These are phyloP conservation scores for Sporothrix protearum DNA, from an alignment of 2,329 filamentous ascomycete species.

Conservation along the genomic window DNA sequence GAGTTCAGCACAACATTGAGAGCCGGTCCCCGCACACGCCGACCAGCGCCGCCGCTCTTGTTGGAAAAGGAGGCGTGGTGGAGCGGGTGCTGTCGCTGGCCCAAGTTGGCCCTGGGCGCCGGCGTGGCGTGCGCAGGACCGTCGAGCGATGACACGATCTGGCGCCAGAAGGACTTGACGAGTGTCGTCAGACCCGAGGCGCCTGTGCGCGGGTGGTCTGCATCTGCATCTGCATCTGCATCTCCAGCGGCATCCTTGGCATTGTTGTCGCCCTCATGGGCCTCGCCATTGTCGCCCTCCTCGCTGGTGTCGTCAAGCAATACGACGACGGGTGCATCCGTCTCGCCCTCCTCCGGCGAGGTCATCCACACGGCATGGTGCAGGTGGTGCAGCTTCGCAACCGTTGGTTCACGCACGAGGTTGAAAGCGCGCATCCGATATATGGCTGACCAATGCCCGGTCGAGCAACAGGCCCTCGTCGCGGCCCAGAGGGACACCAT, in stretches of 20 bases:
- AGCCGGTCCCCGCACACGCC: conserved; percentile 12
- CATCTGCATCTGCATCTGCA: too few relatives aligned
- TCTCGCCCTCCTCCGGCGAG: conserved; percentile 31
- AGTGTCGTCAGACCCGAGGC: conserved; percentile 40
- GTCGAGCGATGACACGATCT: conserved; percentile 44
- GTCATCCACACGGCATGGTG: conserved; percentile 68
- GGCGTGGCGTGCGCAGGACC: conserved; percentile 29
- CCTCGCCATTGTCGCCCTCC: background rate
- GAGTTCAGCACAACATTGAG: conserved; percentile 38
- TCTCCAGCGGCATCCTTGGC: too few relatives aligned
- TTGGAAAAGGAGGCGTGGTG: background rate
- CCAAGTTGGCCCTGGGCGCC: background rate
- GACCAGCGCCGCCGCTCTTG: conserved; percentile 5
- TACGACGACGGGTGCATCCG: conserved; percentile 19
- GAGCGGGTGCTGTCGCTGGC: background rate
- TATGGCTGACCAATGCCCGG: conserved; percentile 69
- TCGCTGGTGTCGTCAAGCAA: conserved; percentile 21
- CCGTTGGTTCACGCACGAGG: conserved; percentile 63
- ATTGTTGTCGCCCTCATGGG: too few relatives aligned
- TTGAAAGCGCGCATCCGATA: conserved; percentile 85
- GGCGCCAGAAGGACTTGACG: conserved; percentile 46
- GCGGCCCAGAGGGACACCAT: conserved; percentile 74
- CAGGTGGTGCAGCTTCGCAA: conserved; percentile 38
- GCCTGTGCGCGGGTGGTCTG: background rate
- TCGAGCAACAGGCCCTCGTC: conserved; percentile 84